Base-by-base conservation (phyloP, 2,329 filamentous ascomycete species). In the Scedosporium aurantiacum region DNA sequence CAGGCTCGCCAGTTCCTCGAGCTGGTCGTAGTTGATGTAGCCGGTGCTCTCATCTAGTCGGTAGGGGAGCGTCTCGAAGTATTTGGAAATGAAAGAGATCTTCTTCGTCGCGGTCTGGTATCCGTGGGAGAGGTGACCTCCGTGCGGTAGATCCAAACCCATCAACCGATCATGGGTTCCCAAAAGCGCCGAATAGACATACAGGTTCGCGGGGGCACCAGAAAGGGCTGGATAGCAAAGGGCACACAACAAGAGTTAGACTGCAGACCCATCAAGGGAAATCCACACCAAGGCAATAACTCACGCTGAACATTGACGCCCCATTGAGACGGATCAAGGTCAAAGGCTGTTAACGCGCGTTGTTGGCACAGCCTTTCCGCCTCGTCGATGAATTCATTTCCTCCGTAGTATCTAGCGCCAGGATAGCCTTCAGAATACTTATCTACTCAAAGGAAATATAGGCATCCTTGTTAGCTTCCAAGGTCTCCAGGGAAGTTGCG, bases 371-470 rank as follows among this genome's bases (percentile, higher is more conserved):
- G 79, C 56, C 88, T 80, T 78, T 97, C 93, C 5, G 93, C 85
- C 70, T 91, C 84, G 70, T 97, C 93, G 70, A 97, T 97, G 74
- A 92, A 91, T 76, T 97, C 89, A 74, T 97, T 97, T 66, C 93
- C 93, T 60, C 93, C 93, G 72, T 97, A 97, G 78, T 97, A 97
- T 71, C 93, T 83, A 64, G 93, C 93, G 62, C 94, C 94, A 37
- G 93, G 94, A 70, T 99, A 99, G 59, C 94, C 94, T 75, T 99
- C 94, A 0, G 94, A 97, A 78, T 99, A 99, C 75, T 99, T 97
- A 77, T 97, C 90, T 89, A 70, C 64, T 10, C n/a, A 37, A 64
- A 61, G 69, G 68, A 50, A 69, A 63, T 58, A 67, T 78, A 65
- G 75, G 70, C 65, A 12, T 18, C 50, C 50, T 60, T 59, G 59